phyloP scores from a whole-genome alignment of 257 asterid genomes.

The Hygrophila difformis region DNA sequence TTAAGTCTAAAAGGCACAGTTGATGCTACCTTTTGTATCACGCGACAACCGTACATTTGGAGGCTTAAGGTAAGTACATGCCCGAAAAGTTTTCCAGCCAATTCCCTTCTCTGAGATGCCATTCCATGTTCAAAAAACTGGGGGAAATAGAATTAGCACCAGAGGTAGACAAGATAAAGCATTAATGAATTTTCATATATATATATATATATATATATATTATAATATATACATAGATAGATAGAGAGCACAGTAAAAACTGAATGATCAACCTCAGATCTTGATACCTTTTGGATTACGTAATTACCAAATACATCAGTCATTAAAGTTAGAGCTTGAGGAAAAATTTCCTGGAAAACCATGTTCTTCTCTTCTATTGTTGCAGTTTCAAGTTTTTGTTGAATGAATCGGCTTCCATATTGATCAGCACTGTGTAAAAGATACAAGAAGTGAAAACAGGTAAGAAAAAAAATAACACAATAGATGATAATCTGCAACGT shows the following conservation, averaged over 20 bases:
- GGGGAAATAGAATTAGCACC: not conserved
- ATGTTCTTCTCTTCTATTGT: slow-evolving; percentile 56
- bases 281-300: slow-evolving; percentile 73
- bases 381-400: slow-evolving; percentile 80
- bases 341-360: slow-evolving; percentile 76
- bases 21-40: slow-evolving; percentile 66
- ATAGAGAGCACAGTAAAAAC: not conserved
- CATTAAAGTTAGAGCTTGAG: slow-evolving; percentile 65
- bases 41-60: slow-evolving; percentile 90
- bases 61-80: slow-evolving; percentile 75
- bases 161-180: not conserved
- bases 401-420: slow-evolving; percentile 80
- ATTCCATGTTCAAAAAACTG: slow-evolving; percentile 84
- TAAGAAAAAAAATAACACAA: not conserved
- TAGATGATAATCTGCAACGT: not conserved
- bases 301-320: slow-evolving; percentile 88
- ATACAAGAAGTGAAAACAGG: not conserved
- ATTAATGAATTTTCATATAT: too few species aligned
- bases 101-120: slow-evolving; percentile 49
- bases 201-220: too few species aligned
- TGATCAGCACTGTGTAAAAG: slow-evolving; percentile 53
- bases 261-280: not conserved
- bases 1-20: too few species aligned
- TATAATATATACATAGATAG: too few species aligned
- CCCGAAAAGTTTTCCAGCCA: slow-evolving; percentile 61